A percentile compares a stretch with the other conserved stretches of the same genome.
Evolutionary conservation across 106 monocot genomes (phyloP).

Genomic region (Apostasia shenzhenica): DNA sequence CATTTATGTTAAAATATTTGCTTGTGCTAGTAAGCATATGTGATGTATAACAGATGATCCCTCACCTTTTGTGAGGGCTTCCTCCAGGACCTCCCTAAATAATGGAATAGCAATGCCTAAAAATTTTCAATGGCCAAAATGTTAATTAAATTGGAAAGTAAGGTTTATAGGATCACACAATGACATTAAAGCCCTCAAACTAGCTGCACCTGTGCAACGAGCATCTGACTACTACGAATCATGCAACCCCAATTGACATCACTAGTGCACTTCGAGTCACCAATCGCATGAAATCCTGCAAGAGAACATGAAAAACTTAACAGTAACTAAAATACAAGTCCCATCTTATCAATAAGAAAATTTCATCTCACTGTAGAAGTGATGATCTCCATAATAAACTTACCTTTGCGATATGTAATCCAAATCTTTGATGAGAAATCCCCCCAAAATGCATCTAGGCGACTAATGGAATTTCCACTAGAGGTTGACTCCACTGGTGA

Average conservation of each 20-base stretch:
- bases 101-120: slow-evolving; percentile 81
- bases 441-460: slow-evolving; percentile 37
- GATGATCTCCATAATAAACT: slow-evolving; percentile 1
- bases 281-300: slow-evolving; percentile 80
- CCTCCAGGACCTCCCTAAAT: slow-evolving; percentile 92
- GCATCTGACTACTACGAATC: slow-evolving; percentile 99
- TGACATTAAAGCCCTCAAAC: not conserved
- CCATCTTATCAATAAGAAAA: not conserved
- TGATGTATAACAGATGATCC: slow-evolving; percentile 3
- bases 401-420: slow-evolving; percentile 96
- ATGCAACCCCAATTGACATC: slow-evolving; percentile 99
- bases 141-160: not conserved
- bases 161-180: not conserved
- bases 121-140: not conserved
- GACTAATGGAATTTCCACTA: slow-evolving; percentile 17
- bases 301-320: not conserved
- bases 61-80: slow-evolving; percentile 66
- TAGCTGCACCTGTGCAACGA: slow-evolving; percentile 77
- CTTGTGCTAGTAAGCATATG: not conserved
- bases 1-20: slow-evolving; percentile 1
- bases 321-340: not conserved
- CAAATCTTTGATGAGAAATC: slow-evolving; percentile 98
- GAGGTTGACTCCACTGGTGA: slow-evolving; percentile 38
- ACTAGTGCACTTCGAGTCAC: slow-evolving; percentile 63
- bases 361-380: not conserved